phyloP scores from a whole-genome alignment of 83 land plant species.

The Larix sibirica region DNA sequence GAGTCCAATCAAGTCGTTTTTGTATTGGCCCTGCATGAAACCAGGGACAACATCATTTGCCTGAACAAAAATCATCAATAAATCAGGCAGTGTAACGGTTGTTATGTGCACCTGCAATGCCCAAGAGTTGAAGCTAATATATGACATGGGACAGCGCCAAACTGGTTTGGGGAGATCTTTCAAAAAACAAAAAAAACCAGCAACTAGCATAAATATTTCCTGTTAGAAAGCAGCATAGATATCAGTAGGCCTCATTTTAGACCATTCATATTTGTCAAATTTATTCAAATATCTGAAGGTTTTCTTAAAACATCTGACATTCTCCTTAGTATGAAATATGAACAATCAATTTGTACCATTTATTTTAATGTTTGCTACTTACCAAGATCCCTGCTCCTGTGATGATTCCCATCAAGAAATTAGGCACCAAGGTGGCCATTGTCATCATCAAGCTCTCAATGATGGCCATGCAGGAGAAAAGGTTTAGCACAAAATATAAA shows the following conservation, averaged over 20 bases:
- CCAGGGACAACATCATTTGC: too few species aligned
- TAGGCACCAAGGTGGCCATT: conserved; percentile 55
- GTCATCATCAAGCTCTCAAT: conserved; percentile 62
- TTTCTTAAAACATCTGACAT: too few species aligned
- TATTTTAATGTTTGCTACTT: conserved; percentile 8
- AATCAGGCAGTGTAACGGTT: too few species aligned
- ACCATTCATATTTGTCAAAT: too few species aligned
- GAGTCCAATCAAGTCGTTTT: too few species aligned
- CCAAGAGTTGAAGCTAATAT: too few species aligned
- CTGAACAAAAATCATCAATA: too few species aligned
- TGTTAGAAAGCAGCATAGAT: too few species aligned
- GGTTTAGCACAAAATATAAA: conserved; percentile 35
- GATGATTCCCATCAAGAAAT: conserved; percentile 61
- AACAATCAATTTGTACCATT: neutral
- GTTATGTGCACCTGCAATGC: too few species aligned
- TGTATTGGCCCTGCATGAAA: too few species aligned
- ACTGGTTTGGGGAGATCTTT: conserved; percentile 55
- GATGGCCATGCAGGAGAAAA: conserved; percentile 42
- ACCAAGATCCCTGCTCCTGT: conserved; percentile 58
- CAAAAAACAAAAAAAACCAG: conserved; percentile 38
- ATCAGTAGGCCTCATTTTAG: too few species aligned
- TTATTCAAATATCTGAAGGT: too few species aligned
- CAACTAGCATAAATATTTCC: conserved; percentile 54
- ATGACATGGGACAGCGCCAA: conserved; percentile 20
- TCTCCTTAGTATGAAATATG: conserved; percentile 17